These are phyloP conservation scores for Diatrype stigma DNA, from an alignment of 2,329 filamentous ascomycete species.

Conservation along the genomic window DNA sequence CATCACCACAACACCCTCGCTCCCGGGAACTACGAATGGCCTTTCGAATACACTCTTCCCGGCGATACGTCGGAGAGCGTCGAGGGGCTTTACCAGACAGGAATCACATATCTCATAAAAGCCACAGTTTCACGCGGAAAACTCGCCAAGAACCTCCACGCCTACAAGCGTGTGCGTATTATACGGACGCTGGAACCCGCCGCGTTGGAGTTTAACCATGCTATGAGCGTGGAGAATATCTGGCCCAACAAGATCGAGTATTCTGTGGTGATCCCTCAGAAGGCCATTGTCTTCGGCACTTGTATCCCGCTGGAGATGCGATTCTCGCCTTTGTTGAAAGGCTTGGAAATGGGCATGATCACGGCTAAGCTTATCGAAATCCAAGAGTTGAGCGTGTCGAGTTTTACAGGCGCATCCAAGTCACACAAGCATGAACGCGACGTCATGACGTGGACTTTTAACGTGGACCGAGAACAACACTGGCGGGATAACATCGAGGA, in stretches of 20 bases:
- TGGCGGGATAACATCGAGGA: slow-evolving; percentile 68
- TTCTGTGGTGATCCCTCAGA: slow-evolving; percentile 86
- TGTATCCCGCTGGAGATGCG: slow-evolving; percentile 78
- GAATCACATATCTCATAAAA: slow-evolving; percentile 86
- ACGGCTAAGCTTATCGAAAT: slow-evolving; percentile 76
- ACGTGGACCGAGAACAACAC: slow-evolving; percentile 54
- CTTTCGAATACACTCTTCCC: slow-evolving; percentile 70
- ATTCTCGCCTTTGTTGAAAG: slow-evolving; percentile 84
- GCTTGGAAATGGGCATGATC: slow-evolving; percentile 78
- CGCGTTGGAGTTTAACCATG: slow-evolving; percentile 74
- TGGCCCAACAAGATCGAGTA: slow-evolving; percentile 99
- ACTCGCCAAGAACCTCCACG: slow-evolving; percentile 79
- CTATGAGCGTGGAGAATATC: slow-evolving; percentile 94
- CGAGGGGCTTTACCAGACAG: slow-evolving; percentile 81
- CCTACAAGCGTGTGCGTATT: slow-evolving; percentile 73
- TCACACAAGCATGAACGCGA: slow-evolving; percentile 62
- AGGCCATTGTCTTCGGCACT: slow-evolving; percentile 93
- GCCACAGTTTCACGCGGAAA: slow-evolving; percentile 84
- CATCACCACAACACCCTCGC: slow-evolving; percentile 57
- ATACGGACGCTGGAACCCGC: slow-evolving; percentile 74
- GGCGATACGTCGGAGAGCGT: slow-evolving; percentile 79
- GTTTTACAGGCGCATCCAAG: slow-evolving; percentile 40
- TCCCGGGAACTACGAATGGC: slow-evolving; percentile 79
- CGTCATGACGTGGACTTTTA: slow-evolving; percentile 56
- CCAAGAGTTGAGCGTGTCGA: slow-evolving; percentile 60